A percentile compares a stretch with the other conserved stretches of the same genome.
Evolutionary conservation across 73 alveolate species (phyloP).

Genomic region (Paramecium tetraurelia): DNA sequence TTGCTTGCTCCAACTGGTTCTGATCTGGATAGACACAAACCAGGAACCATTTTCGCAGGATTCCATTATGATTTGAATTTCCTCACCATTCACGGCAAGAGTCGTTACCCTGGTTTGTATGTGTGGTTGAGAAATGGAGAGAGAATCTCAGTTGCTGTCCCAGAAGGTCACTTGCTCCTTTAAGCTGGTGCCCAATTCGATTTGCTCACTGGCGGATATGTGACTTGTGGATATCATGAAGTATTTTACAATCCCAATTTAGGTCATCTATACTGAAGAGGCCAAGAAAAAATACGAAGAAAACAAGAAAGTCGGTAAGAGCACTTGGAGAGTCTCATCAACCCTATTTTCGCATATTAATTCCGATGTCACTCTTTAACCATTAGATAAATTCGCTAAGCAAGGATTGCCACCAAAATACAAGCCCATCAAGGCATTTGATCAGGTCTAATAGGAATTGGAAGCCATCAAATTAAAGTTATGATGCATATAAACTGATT

Average conservation of each 20-base stretch:
- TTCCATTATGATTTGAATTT: conserved; percentile 87
- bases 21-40: conserved; percentile 75
- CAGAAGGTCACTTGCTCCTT: conserved; percentile 71
- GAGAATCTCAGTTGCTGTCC: conserved; percentile 74
- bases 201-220: conserved; percentile 77
- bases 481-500: not conserved
- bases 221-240: conserved; percentile 75
- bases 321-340: conserved; percentile 85
- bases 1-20: conserved; percentile 93
- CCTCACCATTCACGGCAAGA: conserved; percentile 82
- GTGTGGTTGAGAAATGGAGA: conserved; percentile 81
- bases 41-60: conserved; percentile 89
- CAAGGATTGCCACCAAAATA: not conserved
- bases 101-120: conserved; percentile 81
- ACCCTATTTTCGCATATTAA: conserved; percentile 82
- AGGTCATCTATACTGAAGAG: conserved; percentile 67
- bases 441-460: not conserved
- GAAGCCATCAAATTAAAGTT: conserved; percentile 14
- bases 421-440: not conserved
- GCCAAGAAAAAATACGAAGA: conserved; percentile 20
- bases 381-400: conserved; percentile 73
- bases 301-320: conserved; percentile 52
- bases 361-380: conserved; percentile 71
- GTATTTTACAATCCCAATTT: not conserved
- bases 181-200: conserved; percentile 73